Base-by-base conservation (phyloP, 2,329 filamentous ascomycete genomes). In the Hansfordia pulvinata region DNA sequence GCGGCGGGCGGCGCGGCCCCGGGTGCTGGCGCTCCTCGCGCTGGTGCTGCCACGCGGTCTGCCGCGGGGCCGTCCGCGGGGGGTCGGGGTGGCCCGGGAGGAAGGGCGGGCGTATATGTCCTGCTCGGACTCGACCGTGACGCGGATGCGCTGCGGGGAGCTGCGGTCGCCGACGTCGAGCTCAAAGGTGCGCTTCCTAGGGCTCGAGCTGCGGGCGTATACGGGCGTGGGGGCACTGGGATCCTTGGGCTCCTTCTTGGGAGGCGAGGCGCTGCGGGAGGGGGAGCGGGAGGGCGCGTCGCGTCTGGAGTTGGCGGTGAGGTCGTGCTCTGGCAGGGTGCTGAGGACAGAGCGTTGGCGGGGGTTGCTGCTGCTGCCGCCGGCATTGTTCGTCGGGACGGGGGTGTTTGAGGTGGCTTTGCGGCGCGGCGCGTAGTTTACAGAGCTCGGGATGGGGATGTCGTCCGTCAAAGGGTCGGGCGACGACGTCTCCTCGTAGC, bases 181-280 rank as follows among this genome's bases (percentile, higher is more conserved):
- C 43, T 69, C 60, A 34, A 70, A 70, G 23, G 54, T 68, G 40
- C 62, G 65, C 48, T 68, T 71, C 25, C 64, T 53, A 20, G 68
- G 66, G 21, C 67, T 69, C 10, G 41, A 42, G 11, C 35, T 35
- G 14, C 34, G 32, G 19, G 35, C 41, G 30, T 31, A 32, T 25
- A 56, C 41, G 17, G 57, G 48, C 32, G 34, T 20, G 16, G 38
- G 35, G 19, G 59, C 52, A n/a, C n/a, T n/a, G n/a, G n/a, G n/a
- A n/a, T n/a, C n/a, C n/a, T n/a, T n/a, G n/a, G n/a, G n/a, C n/a
- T n/a, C n/a, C n/a, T n/a, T n/a, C 32, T 46, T 44, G 9, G 56
- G 50, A 11, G 50, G 47, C 23, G 57, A 54, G 38, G 56, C 64
- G 20, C 54, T 56, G 11, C 63, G 58, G 30, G 59, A 46, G 40